Evolutionary conservation across 139 green algal species (phyloP).

Genomic region (Haematococcus lacustris): DNA sequence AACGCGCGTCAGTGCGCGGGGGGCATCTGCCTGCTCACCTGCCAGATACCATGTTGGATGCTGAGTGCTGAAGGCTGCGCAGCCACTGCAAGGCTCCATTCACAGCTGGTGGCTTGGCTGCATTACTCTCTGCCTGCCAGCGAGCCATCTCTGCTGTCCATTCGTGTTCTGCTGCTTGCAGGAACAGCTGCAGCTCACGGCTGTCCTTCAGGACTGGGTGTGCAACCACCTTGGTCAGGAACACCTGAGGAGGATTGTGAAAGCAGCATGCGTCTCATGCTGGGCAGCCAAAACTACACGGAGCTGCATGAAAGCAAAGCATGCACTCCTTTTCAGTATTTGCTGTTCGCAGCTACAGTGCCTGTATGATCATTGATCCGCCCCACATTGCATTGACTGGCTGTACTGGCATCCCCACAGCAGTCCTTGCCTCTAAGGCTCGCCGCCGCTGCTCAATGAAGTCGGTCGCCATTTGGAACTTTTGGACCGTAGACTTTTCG

Average conservation of each 20-base stretch:
- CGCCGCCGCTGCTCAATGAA: conserved; percentile 85
- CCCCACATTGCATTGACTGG: no score
- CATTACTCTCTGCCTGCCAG: conserved; percentile 32
- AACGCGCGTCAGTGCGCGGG: no score
- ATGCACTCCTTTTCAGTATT: no score
- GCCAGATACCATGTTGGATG: conserved; percentile 44
- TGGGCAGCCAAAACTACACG: no score
- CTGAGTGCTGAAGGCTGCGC: conserved; percentile 41
- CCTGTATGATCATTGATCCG: no score
- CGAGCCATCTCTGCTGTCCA: conserved; percentile 71
- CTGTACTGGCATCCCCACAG: neutral
- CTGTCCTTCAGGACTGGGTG: conserved; percentile 70
- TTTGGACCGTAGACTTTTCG: conserved; percentile 86
- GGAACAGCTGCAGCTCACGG: conserved; percentile 53
- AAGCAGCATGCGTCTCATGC: no score
- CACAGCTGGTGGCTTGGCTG: conserved; percentile 26
- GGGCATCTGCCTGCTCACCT: conserved; percentile 3
- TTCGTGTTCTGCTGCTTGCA: conserved; percentile 62
- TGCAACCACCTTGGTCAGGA: conserved; percentile 58
- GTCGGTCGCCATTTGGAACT: conserved; percentile 81
- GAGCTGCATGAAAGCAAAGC: no score
- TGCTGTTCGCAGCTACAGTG: no score
- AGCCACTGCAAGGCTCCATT: conserved; percentile 44
- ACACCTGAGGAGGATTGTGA: no score
- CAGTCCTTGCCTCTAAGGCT: conserved; percentile 54